These are phyloP conservation scores for Alternaria longipes DNA, from an alignment of 2,329 filamentous ascomycete species.

Conservation along the genomic window DNA sequence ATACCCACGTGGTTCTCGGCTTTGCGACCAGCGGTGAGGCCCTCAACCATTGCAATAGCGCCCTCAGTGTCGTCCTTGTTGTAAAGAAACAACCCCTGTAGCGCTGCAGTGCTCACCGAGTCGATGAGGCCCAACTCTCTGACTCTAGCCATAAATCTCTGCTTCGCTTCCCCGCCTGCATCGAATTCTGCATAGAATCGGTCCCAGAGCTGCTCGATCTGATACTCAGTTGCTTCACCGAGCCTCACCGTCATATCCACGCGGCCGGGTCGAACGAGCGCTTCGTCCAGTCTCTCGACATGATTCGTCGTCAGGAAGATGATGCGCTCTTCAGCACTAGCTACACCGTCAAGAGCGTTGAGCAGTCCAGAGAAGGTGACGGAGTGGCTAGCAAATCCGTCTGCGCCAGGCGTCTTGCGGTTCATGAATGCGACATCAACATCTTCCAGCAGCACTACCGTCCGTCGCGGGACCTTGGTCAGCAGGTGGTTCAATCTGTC, in stretches of 20 bases:
- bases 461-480: conserved; percentile 83
- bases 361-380: conserved; percentile 94
- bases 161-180: conserved; percentile 66
- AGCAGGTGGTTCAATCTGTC: conserved; percentile 87
- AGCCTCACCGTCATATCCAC: conserved; percentile 94
- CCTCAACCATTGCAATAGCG: conserved; percentile 81
- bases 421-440: conserved; percentile 91
- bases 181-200: conserved; percentile 92
- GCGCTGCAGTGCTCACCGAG: conserved; percentile 82
- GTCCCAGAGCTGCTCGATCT: conserved; percentile 89
- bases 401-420: conserved; percentile 75
- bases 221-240: conserved; percentile 84
- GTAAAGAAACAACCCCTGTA: conserved; percentile 94
- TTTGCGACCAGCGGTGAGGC: conserved; percentile 55
- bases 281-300: conserved; percentile 86
- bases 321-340: conserved; percentile 91
- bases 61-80: conserved; percentile 92
- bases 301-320: conserved; percentile 96
- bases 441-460: conserved; percentile 85
- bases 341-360: conserved; percentile 79
- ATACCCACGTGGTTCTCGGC: conserved; percentile 42
- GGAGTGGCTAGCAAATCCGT: conserved; percentile 86
- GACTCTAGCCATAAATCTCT: conserved; percentile 75
- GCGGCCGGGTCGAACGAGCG: conserved; percentile 86
- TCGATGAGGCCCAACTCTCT: conserved; percentile 75